Evolutionary conservation across 2,329 filamentous ascomycete species (phyloP).

Genomic region (Cyclaneusma minus): DNA sequence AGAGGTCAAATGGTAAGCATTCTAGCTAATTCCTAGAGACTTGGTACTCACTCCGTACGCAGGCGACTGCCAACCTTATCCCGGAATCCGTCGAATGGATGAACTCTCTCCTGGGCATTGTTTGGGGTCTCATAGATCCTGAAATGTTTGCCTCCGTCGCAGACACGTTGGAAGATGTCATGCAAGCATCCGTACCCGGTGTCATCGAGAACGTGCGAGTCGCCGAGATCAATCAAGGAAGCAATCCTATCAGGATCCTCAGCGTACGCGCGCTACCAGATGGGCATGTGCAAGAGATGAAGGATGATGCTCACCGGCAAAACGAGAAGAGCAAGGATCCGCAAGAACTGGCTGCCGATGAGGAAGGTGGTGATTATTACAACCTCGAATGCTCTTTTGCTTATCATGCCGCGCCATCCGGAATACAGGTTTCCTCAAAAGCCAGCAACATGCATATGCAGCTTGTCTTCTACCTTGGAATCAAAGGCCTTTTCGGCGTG

Average conservation of each 20-base stretch:
- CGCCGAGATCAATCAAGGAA: constrained; percentile 87
- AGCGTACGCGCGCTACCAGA: constrained; percentile 79
- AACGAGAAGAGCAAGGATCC: constrained; percentile 72
- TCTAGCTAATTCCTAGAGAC: constrained; percentile 1
- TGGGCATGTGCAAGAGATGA: constrained; percentile 64
- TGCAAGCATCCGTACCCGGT: constrained; percentile 86
- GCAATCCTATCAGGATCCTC: constrained; percentile 75
- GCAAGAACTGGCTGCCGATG: constrained; percentile 73
- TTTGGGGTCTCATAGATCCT: constrained; percentile 87
- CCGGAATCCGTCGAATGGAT: constrained; percentile 94
- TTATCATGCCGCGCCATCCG: constrained; percentile 72
- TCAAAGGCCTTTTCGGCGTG: constrained; percentile 69
- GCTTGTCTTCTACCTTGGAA: constrained; percentile 80
- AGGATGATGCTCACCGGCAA: constrained; percentile 62
- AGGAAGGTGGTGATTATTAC: constrained; percentile 84
- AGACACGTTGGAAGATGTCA: constrained; percentile 90
- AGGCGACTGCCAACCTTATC: constrained; percentile 73
- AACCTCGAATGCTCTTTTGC: constrained; percentile 84
- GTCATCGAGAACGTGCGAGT: constrained; percentile 91
- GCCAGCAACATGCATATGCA: constrained; percentile 97
- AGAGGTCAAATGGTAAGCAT: constrained; percentile 56
- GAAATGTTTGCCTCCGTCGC: constrained; percentile 87
- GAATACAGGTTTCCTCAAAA: constrained; percentile 57
- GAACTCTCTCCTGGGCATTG: constrained; percentile 70
- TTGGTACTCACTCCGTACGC: constrained; percentile 2